These are phyloP conservation scores for Vigna trinervia DNA, from an alignment of 306 rosid species.

Conservation along the genomic window DNA sequence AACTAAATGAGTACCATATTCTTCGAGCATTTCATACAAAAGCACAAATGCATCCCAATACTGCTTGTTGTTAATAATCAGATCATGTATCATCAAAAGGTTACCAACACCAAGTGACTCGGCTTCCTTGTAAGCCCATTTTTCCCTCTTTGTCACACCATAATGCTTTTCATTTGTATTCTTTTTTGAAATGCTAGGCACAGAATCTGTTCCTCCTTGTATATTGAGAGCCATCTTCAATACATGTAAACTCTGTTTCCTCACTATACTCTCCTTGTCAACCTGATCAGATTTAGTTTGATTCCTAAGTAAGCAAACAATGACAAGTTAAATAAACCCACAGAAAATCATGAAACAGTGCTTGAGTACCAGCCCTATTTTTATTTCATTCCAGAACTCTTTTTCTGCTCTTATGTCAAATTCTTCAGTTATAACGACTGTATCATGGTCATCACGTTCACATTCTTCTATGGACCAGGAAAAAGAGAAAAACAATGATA, in stretches of 20 bases:
- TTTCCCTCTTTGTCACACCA: slow-evolving; percentile 76
- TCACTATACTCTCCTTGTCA: slow-evolving; percentile 80
- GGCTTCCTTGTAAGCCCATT: slow-evolving; percentile 90
- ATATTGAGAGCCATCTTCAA: slow-evolving; percentile 61
- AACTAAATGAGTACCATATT: slow-evolving; percentile 95
- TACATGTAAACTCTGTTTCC: slow-evolving; percentile 87
- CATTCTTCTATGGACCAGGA: slow-evolving; percentile 56
- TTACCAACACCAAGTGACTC: slow-evolving; percentile 85
- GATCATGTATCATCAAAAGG: slow-evolving; percentile 54
- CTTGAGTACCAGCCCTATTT: slow-evolving; percentile 80
- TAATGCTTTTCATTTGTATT: slow-evolving; percentile 42
- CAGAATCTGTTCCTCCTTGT: slow-evolving; percentile 48
- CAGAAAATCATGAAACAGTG: slow-evolving; percentile 38
- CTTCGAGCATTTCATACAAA: slow-evolving; percentile 97
- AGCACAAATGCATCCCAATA: slow-evolving; percentile 89
- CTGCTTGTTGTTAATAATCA: slow-evolving; percentile 59
- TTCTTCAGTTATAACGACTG: slow-evolving; percentile 44
- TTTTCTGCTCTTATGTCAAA: slow-evolving; percentile 74
- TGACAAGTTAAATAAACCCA: slow-evolving; percentile 40
- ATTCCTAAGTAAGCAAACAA: slow-evolving; percentile 40
- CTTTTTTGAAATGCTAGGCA: slow-evolving; percentile 48
- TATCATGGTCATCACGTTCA: slow-evolving; percentile 53
- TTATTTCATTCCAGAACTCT: slow-evolving; percentile 86
- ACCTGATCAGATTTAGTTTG: slow-evolving; percentile 61
- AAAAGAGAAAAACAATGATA: slow-evolving; percentile 78